These are phyloP conservation scores for Westerdykella aurantiaca DNA, from an alignment of 2,329 filamentous ascomycete species.

Conservation along the genomic window DNA sequence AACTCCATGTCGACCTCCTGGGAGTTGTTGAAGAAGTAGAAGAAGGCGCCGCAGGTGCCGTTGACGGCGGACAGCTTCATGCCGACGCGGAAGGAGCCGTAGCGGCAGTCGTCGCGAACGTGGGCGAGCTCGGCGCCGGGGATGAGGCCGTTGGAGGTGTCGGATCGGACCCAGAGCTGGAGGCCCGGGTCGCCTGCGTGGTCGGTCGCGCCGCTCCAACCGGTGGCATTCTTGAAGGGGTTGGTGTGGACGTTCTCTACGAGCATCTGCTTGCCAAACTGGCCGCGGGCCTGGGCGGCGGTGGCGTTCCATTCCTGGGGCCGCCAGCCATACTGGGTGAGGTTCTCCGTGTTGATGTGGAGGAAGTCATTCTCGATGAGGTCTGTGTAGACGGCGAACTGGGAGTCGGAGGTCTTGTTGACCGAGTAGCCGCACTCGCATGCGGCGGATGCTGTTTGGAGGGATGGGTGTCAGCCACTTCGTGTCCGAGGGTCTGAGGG, in stretches of 20 bases:
- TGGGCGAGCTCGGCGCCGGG: conserved; percentile 60
- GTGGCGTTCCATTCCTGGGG: conserved; percentile 63
- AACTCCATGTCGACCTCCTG: conserved; percentile 81
- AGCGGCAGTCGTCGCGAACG: conserved; percentile 56
- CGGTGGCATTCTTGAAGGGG: conserved; percentile 39
- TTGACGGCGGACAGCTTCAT: conserved; percentile 57
- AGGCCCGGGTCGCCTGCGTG: conserved; percentile 39
- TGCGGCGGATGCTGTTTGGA: conserved; percentile 37
- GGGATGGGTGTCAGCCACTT: conserved; percentile 6
- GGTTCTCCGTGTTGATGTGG: conserved; percentile 47
- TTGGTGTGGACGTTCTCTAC: conserved; percentile 54
- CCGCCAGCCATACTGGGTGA: conserved; percentile 51
- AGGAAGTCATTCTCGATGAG: conserved; percentile 67
- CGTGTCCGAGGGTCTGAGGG: neutral
- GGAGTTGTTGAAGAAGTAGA: conserved; percentile 77
- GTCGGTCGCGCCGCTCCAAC: conserved; percentile 43
- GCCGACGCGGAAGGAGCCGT: conserved; percentile 62
- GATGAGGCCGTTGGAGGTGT: conserved; percentile 47
- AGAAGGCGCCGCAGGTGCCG: conserved; percentile 73
- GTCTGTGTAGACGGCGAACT: conserved; percentile 58
- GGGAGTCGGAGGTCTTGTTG: conserved; percentile 39
- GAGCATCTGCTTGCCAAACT: conserved; percentile 60
- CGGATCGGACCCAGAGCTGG: conserved; percentile 36
- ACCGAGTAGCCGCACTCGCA: conserved; percentile 71
- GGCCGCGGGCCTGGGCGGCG: conserved; percentile 52